Evolutionary conservation across 176 grass and related monocot species (phyloP), one percentile per base, ranked within the genome.

Genomic region (Phragmites australis): DNA sequence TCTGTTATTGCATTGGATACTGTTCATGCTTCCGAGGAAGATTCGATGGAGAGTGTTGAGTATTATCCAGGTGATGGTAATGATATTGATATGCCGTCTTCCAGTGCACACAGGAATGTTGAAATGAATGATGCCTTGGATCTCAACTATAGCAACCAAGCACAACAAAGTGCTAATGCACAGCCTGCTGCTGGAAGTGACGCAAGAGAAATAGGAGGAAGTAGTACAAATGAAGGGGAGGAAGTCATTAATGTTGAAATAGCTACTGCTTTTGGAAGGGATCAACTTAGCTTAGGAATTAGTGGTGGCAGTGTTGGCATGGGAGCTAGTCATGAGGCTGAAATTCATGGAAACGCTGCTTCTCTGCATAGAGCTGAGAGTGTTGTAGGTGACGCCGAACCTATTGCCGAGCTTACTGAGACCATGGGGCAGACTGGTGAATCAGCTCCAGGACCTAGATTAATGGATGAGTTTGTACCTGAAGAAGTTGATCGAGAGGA

Each of bases 21-120:
- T 17, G 79, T 93, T 83, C 85, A 39, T 45, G 86, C 84, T 47
- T 58, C 74, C 9, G 74, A 93, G 31, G 88, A 98, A 32, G 86
- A 93, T 81, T 98, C 96, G 6, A 98, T 98, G 96, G 96, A 98
- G 76, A 98, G 96, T 54, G 96, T 98, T 63, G 96, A 94, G 78
- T 94, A 98, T 81, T 83, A 98, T 86, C 96, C 92, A 9, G 92
- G 86, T 81, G 83, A 75, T 75, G 81, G 80, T 44, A 91, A 87
- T 86, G 92, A 89, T 78, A 74, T 91, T 63, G 74, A 91, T 76
- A 90, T 86, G 88, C 94, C 89, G 82, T 97, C 94, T 82, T 91
- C 94, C 11, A 91, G 87, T 65, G 74, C 84, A 29, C 66, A 88
- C 41, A 81, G 91, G 77, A 97, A 90, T 68, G 70, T 91, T 76